Evolutionary conservation across 441 rosid species (phyloP).

Genomic region (Lepidium campestre): DNA sequence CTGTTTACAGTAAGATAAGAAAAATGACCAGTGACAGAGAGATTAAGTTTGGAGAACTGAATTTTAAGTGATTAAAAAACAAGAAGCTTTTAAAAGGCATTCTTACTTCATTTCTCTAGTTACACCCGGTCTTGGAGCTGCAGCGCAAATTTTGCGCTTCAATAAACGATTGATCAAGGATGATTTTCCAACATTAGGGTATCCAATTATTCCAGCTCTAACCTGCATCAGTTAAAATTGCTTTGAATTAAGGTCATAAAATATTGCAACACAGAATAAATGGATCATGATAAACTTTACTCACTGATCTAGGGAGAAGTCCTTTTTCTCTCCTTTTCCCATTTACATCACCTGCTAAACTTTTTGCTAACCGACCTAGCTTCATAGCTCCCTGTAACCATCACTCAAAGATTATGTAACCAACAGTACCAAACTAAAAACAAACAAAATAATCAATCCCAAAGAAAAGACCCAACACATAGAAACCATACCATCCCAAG

Average conservation of each 20-base stretch:
- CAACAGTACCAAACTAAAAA: background rate
- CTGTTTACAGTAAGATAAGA: slow-evolving; percentile 29
- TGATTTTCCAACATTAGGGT: slow-evolving; percentile 95
- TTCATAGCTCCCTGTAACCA: slow-evolving; percentile 71
- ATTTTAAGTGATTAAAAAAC: background rate
- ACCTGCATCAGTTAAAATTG: slow-evolving; percentile 38
- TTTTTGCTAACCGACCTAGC: slow-evolving; percentile 65
- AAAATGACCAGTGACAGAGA: background rate
- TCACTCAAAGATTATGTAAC: slow-evolving; percentile 4
- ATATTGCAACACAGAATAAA: background rate
- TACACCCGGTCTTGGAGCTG: slow-evolving; percentile 96
- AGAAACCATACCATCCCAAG: slow-evolving; percentile 58
- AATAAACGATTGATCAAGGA: slow-evolving; percentile 85
- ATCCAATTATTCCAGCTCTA: slow-evolving; percentile 94
- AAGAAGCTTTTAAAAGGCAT: background rate
- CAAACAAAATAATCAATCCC: background rate
- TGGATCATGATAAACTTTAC: slow-evolving; percentile 21
- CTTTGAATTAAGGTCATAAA: background rate
- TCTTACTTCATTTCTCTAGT: slow-evolving; percentile 76
- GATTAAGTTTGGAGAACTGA: background rate
- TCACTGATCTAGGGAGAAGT: slow-evolving; percentile 76
- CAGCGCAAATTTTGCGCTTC: slow-evolving; percentile 81
- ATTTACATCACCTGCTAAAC: slow-evolving; percentile 71
- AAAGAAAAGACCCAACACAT: slow-evolving; percentile 1
- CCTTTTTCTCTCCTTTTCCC: slow-evolving; percentile 78